phyloP scores from a whole-genome alignment of 2,329 filamentous ascomycete species.

The Aaosphaeria pasadenensis region DNA sequence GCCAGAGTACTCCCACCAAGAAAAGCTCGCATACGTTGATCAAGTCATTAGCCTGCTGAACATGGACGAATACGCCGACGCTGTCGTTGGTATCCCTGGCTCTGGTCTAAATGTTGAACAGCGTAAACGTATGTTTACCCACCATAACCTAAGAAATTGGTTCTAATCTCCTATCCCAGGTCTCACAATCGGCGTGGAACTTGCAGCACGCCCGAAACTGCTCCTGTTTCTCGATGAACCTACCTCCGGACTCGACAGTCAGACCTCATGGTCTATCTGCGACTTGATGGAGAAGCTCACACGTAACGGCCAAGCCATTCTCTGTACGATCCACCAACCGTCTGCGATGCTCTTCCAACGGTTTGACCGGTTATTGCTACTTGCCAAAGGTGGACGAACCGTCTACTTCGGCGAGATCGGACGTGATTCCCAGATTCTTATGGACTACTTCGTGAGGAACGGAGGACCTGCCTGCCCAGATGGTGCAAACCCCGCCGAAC shows the following conservation, averaged over 20 bases:
- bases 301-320: slow-evolving; percentile 74
- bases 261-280: slow-evolving; percentile 85
- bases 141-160: slow-evolving; percentile 59
- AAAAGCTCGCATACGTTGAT: slow-evolving; percentile 60
- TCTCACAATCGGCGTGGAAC: slow-evolving; percentile 64
- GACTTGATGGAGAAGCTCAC: slow-evolving; percentile 81
- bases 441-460: slow-evolving; percentile 68
- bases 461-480: slow-evolving; percentile 60
- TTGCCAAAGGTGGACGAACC: slow-evolving; percentile 68
- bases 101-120: slow-evolving; percentile 59
- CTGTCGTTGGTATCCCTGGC: slow-evolving; percentile 55
- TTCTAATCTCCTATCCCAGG: slow-evolving; percentile 73
- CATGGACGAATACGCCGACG: slow-evolving; percentile 58
- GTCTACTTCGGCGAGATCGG: slow-evolving; percentile 78
- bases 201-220: slow-evolving; percentile 77
- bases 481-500: slow-evolving; percentile 73
- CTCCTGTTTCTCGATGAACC: slow-evolving; percentile 82
- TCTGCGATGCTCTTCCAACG: slow-evolving; percentile 87
- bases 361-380: slow-evolving; percentile 73
- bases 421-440: slow-evolving; percentile 61
- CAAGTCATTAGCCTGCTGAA: slow-evolving; percentile 57
- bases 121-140: slow-evolving; percentile 41
- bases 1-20: slow-evolving; percentile 48
- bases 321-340: slow-evolving; percentile 91
- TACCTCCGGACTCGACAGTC: slow-evolving; percentile 76